Evolutionary conservation across 495 filamentous ascomycete species (phyloP), one percentile per base, ranked within the genome.

Genomic region (Aspergillus nanangensis): DNA sequence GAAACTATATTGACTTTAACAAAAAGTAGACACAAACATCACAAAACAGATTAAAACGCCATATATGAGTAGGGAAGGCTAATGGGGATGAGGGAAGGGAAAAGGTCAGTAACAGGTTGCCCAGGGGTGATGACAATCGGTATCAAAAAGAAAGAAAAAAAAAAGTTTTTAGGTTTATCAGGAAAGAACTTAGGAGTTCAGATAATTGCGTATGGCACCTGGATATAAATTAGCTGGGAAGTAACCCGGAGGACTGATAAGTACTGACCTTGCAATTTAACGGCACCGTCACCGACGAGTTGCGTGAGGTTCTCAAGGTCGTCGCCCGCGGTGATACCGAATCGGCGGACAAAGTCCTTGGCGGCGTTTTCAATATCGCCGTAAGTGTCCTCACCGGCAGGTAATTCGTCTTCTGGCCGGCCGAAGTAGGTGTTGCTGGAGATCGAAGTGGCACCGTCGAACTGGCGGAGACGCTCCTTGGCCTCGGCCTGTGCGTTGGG

Each of bases 371-470:
- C 93, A 45, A 98, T 66, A 57, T 95, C 90, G 13, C 90, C 88
- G 50, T 95, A 94, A 0, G 69, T 75, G 49, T 78, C 75, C 25
- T 88, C 86, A 21, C 83, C 82, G 1, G 58, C 67, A 15, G 66
- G 62, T 18, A 69, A 50, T 22, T 83, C 83, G 39, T 95, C 89
- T 57, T 86, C 82, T 8, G 90, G 83, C 23, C 90, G 86, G 44
- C 93, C 93, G 66, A 98, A 98, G 72, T 97, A 98, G 47, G 85
- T 84, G 68, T 96, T 97, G 40, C 87, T 93, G 9, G 90, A 96
- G 62, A 98, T 98, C 40, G 89, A 67, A 8, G 83, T 84, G 9
- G 93, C 93, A 36, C 93, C 88, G 61, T 97, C 93, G 61, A 98
- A 98, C 17, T 90, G 84, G 63, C 87, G 82, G 32, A 98, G 79